phyloP scores from a whole-genome alignment of 2,329 filamentous ascomycete species.

The Epichloe hybrida region DNA sequence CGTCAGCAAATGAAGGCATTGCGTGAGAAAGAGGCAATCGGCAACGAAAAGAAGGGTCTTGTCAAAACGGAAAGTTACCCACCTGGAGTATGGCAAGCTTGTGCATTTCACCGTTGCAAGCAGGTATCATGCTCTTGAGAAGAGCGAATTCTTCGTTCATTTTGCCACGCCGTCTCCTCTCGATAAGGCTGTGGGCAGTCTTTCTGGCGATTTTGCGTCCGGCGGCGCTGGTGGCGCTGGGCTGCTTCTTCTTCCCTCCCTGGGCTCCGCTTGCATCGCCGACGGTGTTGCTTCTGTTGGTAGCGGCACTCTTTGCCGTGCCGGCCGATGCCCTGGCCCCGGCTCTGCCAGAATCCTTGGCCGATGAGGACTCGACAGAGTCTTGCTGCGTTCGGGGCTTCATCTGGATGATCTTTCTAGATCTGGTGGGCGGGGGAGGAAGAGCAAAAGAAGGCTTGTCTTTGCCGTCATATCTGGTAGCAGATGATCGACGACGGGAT shows the following conservation, averaged over 20 bases:
- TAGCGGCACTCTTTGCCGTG: conserved; percentile 9
- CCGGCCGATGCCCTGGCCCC: conserved; percentile 10
- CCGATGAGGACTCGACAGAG: conserved; percentile 10
- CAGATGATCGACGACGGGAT: conserved; percentile 37
- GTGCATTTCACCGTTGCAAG: conserved; percentile 95
- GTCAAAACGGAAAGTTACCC: conserved; percentile 14
- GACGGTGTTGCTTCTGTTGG: conserved; percentile 1
- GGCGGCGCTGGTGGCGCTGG: conserved; percentile 63
- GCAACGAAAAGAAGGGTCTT: background rate
- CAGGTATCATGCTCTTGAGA: conserved; percentile 88
- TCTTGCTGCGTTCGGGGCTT: conserved; percentile 48
- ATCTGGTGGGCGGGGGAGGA: conserved; percentile 87
- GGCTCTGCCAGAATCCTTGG: conserved; percentile 13
- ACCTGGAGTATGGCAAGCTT: conserved; percentile 93
- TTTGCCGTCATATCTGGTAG: conserved; percentile 25
- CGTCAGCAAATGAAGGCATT: background rate
- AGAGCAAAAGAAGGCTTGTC: conserved; percentile 57
- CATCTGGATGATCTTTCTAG: conserved; percentile 97
- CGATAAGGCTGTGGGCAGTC: conserved; percentile 91
- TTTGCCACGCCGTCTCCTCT: conserved; percentile 77
- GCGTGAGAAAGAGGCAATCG: background rate
- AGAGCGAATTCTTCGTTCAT: conserved; percentile 98
- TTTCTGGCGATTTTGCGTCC: conserved; percentile 93
- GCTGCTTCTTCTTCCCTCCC: conserved; percentile 60
- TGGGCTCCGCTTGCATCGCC: conserved; percentile 9